Evolutionary conservation across 352 stramenopile genomes (phyloP), one percentile per base, ranked within the genome.

Genomic region (Pythium utonaiense): DNA sequence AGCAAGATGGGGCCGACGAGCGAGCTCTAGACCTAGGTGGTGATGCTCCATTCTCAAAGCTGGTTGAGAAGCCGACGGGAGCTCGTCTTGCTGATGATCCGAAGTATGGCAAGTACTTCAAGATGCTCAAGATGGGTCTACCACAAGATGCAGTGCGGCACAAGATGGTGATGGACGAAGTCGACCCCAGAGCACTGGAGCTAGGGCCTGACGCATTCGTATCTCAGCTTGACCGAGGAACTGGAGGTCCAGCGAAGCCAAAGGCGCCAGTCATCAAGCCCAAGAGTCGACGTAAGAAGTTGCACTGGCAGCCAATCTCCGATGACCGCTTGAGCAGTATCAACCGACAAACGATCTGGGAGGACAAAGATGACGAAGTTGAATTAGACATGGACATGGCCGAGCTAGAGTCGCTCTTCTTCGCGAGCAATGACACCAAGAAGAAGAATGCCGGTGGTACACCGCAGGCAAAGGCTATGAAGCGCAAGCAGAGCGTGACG

Each of bases 111-210:
- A 95, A 95, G 52, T 98, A 97, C 45, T 97, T 98, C 65, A 95
- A 96, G 54, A 98, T 98, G 92, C 70, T 97, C 7, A 91, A 96
- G 65, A 82, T 97, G 69, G 91, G 92, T n/a, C 59, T 97, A 3
- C 88, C 88, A 1, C 73, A 86, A 27, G 88, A 80, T 9, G 86
- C 88, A 8, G 87, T 97, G 0, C 71, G 77, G 7, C 84, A 96
- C 60, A 96, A 96, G 49, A 88, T 98, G 70, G 42, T 64, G 4
- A 69, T 67, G 42, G 74, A 84, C 16, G 63, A 62, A 28, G 61
- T 74, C 3, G 71, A 97, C 69, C 53, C 73, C 10, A 62, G 62
- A 31, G 76, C 83, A 8, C 57, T 97, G 2, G 84, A 90, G 2
- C 61, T 94, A 4, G 85, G 88, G 0, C 71, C 78, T 0, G 75